Percentiles rank a stretch among this genome's conserved stretches.
Conservation (phyloP, 1,284 basidiomycete genomes). For the Inonotus hispidus region DNA sequence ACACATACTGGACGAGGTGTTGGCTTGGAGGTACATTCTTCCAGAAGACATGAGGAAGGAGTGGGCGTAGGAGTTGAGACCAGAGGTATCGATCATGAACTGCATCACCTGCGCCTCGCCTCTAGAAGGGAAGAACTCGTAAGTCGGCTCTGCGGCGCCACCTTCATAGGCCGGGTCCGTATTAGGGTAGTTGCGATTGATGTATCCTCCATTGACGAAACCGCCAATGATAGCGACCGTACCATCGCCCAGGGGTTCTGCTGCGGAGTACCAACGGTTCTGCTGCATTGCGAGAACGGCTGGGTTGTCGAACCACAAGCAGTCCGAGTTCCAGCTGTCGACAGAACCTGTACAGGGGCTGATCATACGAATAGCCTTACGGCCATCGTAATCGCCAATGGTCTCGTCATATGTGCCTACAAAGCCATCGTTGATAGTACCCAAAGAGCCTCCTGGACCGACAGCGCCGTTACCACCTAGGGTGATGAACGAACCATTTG, state of each 20-base stretch:
- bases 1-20: constrained; percentile 64
- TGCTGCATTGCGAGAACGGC: constrained; percentile 66
- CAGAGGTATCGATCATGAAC: constrained; percentile 78
- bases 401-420: constrained; percentile 51
- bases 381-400: constrained; percentile 64
- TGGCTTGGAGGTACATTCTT: constrained; percentile 81
- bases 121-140: constrained; percentile 78
- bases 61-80: constrained; percentile 86
- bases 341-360: constrained; percentile 64
- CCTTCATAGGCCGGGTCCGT: constrained; percentile 59
- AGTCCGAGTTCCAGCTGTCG: constrained; percentile 42
- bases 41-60: constrained; percentile 84
- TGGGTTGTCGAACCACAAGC: constrained; percentile 78
- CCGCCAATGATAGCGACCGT: constrained; percentile 72
- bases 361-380: constrained; percentile 65
- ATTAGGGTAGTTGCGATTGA: constrained; percentile 80
- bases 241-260: constrained; percentile 69
- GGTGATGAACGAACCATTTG: constrained; percentile 58
- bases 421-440: constrained; percentile 42
- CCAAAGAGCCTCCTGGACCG: constrained; percentile 63
- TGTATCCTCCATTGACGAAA: constrained; percentile 80
- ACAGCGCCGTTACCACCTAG: constrained; percentile 78
- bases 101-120: constrained; percentile 59
- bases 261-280: constrained; percentile 85
- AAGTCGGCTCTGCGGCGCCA: constrained; percentile 62